Evolutionary conservation across 163 green algal genomes (phyloP), one percentile per base, ranked within the genome.

Genomic region (Scenedesmus sp.): DNA sequence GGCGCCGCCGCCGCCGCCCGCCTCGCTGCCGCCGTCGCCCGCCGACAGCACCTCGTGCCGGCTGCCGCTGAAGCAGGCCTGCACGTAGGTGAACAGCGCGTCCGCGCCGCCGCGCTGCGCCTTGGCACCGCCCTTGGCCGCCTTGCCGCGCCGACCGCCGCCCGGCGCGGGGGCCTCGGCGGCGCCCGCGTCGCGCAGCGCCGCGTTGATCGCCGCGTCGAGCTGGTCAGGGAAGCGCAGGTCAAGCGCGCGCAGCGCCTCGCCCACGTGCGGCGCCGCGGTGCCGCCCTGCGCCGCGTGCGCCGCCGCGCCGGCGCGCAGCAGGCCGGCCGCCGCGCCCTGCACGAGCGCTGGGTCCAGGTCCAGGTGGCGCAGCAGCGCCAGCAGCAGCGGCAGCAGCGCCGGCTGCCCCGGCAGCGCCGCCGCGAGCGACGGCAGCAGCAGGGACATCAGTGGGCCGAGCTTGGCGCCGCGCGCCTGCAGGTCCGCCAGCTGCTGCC

Each of bases 161-260:
- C 51, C 66, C 71, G 33, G 31, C 44, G 31, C 26, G 24, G 53
- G 6, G 50, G 42, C 63, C 39, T 60, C 34, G 54, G 73, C 28
- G 62, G 69, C 39, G 48, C 36, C 60, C 3, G 60, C 56, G n/a
- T 57, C 44, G 26, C 70, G 26, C 74, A 92, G 64, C 7, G 63
- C 70, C 3, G 70, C 67, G 42, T 88, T 89, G 48, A 93, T 72
- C 0, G 91, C 88, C 1, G 86, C 85, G 65, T 93, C 90, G n/a
- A 91, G 39, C n/a, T 83, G 66, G 0, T 75, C 44, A 4, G 89
- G 85, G 70, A 85, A 85, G 0, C 56, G 64, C 47, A 86, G 26
- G 33, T 93, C 88, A 63, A 95, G 69, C 24, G 70, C 51, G 15
- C 53, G 76, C 58, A 92, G 76, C 57, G 72, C 67, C 51, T 75